Conservation (phyloP, 179 eudicot species). For the Beta lomatogona region DNA sequence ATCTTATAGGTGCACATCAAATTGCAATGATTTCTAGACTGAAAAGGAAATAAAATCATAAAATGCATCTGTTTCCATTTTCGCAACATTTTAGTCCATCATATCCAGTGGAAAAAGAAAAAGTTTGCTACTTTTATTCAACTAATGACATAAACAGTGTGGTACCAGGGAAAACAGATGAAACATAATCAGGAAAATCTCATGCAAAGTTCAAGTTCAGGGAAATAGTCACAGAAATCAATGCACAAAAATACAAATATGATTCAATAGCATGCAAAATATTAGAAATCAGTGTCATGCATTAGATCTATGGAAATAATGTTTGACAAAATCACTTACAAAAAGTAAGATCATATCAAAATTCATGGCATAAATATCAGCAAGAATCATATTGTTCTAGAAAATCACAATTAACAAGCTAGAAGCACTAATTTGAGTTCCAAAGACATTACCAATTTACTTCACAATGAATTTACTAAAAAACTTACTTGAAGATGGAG, state of each 20-base stretch:
- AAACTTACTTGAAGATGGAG: no score
- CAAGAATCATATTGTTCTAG: no score
- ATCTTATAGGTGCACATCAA: background rate
- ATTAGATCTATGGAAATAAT: no score
- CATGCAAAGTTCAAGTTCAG: background rate
- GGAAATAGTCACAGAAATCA: background rate
- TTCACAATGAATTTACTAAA: no score
- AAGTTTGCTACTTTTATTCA: background rate
- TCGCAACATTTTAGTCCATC: constrained; percentile 1
- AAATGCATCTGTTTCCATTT: background rate
- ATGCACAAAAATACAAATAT: background rate
- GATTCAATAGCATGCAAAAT: background rate
- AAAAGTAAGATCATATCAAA: no score
- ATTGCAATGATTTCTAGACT: background rate
- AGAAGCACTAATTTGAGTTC: no score
- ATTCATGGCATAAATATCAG: no score
- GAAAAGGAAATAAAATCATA: background rate
- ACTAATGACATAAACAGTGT: no score
- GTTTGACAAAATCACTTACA: no score
- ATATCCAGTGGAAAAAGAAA: background rate
- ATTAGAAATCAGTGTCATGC: background rate
- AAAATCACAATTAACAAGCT: no score
- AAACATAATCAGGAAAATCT: background rate
- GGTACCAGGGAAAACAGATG: background rate
- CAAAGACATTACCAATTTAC: no score